Evolutionary conservation across 371 early-diverging fungal species (phyloP), one percentile per base, ranked within the genome.

Genomic region (Thermomucor indicae-seudaticae): DNA sequence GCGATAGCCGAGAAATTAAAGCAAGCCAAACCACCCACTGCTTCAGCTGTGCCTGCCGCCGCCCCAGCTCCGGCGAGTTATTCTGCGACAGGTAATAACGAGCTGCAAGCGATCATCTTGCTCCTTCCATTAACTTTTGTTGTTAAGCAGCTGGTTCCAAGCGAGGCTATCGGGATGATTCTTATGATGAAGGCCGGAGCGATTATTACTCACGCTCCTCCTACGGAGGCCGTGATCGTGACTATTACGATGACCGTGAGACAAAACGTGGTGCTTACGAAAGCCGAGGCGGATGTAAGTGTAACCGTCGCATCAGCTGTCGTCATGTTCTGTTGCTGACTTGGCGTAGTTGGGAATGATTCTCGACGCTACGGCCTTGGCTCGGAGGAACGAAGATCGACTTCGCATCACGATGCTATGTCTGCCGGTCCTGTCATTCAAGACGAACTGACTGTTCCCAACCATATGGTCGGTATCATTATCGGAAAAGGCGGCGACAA

Each of bases 401-500:
- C 59, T 28, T 43, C 51, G 19, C 50, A 47, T 47, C 55, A 62
- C n/a, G 32, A 23, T 16, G 31, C 48, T 19, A 43, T 41, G 42
- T 32, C 39, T 22, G 53, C 48, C 5, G 40, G 29, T 16, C 27
- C 65, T 29, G 63, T 74, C 50, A 59, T 65, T 8, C 59, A 64
- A 53, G 70, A 65, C 35, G 70, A 85, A 47, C 78, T 83, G 39
- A 59, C 51, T 23, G 85, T 90, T 0, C 88, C 89, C 4, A 75
- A 77, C 44, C 75, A 69, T 37, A 78, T 86, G 60, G 90, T 91
- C 12, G 94, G 94, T 3, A 58, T 92, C 38, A 78, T 95, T 35
- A 95, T 94, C 63, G 94, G 94, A 7, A 75, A 85, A 32, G 82
- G 83, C 16, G 93, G 93, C 10, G 91, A 89, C 44, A 90, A 84